Base-by-base conservation (phyloP, 306 rosid genomes). In the Vigna hirtella region DNA sequence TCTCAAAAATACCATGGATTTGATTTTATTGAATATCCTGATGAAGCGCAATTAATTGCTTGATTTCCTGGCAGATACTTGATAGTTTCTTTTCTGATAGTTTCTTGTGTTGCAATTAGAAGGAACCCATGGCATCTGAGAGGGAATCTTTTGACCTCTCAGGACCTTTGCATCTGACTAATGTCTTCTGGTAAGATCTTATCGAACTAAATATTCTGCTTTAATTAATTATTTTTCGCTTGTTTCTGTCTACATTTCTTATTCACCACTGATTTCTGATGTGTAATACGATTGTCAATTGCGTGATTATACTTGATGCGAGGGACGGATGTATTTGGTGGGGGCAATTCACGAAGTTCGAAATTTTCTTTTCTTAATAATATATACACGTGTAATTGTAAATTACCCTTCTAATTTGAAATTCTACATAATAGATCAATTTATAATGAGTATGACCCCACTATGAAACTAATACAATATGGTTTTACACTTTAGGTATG, bases 161-260 rank as follows among this genome's bases (percentile, higher is more conserved):
- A 36, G 99, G 97, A 73, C 98, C 98, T 55, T 86, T 88, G 72
- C 99, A 91, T 81, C 64, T 95, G 24, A 86, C 96, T 71, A 85
- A 64, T 43, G 85, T 93, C 51, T 85, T 87, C 81, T 95, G 97
- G 99, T 95, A 77, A 91, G 87, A 58, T 15, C 73, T 73, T 4
- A 50, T 48, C 47, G 11, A 20, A 24, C 26, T 15, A 51, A 55
- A 28, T 49, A 56, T 72, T 66, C 79, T 14, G 14, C 26, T 75
- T 72, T 22, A 49, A 16, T 52, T 43, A 40, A 16, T 52, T 43
- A 15, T 32, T 45, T 61, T 57, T n/a, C 20, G 24, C 5, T 2
- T 7, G 68, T 13, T 22, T 64, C 71, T 62, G 8, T 72, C 50
- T 17, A 66, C 69, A 26, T 59, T 32, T 7, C 68, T 70, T 70